phyloP scores from a whole-genome alignment of 805 yeast species.

The Ogataea neopini region DNA sequence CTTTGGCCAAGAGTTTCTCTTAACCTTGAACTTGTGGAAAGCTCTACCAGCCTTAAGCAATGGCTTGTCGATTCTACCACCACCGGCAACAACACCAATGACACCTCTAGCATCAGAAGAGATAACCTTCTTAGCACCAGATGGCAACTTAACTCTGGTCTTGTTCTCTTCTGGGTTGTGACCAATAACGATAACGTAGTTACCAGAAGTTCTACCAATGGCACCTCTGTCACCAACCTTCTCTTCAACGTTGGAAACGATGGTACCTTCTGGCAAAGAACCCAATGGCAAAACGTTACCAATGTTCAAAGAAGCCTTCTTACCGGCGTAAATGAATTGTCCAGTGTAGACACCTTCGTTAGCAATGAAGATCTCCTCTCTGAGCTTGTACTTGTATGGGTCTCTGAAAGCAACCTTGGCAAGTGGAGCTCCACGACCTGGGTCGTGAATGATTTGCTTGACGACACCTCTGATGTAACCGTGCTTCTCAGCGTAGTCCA shows the following conservation, averaged over 20 bases:
- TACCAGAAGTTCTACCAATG: slow-evolving; percentile 98
- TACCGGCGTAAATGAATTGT: slow-evolving; percentile 98
- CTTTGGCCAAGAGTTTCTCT: slow-evolving; percentile 99
- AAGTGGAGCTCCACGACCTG: slow-evolving; percentile 99
- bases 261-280: slow-evolving; percentile 98
- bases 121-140: slow-evolving; percentile 97
- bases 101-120: slow-evolving; percentile 98
- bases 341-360: slow-evolving; percentile 99
- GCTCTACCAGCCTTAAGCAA: slow-evolving; percentile 99
- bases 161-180: slow-evolving; percentile 99
- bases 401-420: slow-evolving; percentile 99
- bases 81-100: slow-evolving; percentile 99
- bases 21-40: slow-evolving; percentile 98
- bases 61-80: slow-evolving; percentile 99
- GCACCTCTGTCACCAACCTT: slow-evolving; percentile 99
- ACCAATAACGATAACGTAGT: slow-evolving; percentile 97
- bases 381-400: slow-evolving; percentile 97
- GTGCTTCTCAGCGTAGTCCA: slow-evolving; percentile 99
- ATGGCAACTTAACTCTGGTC: slow-evolving; percentile 99
- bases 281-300: slow-evolving; percentile 98
- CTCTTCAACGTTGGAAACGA: slow-evolving; percentile 97
- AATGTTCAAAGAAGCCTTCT: slow-evolving; percentile 93
- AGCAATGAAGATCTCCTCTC: slow-evolving; percentile 98
- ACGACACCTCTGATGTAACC: slow-evolving; percentile 99
- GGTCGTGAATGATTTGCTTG: slow-evolving; percentile 97